Evolutionary conservation across 148 eudicot species (phyloP), one percentile per base, ranked within the genome.

Genomic region (Chenopodium album): DNA sequence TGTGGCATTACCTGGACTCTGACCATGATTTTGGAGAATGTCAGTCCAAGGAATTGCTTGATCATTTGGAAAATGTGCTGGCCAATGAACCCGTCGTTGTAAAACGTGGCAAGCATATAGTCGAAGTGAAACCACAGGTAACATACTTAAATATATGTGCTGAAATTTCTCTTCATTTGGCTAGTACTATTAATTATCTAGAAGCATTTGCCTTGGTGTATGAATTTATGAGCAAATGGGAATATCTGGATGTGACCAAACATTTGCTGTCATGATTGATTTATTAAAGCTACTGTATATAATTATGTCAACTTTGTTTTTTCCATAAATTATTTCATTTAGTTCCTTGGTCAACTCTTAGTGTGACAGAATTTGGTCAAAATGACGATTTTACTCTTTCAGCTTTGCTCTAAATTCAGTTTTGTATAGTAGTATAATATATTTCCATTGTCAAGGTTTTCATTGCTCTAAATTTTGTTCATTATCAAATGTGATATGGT

Each of bases 61-160:
- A 94, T 87, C 97, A 94, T 80, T 85, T 94, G 73, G 94, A 92
- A 79, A 92, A 87, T 76, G 98, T 94, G 71, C 93, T 94, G 68
- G 94, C 97, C 14, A 94, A 94, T 75, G 97, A 92, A 75, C 98
- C 97, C 13, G 98, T 92, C 9, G 90, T 89, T 12, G 97, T 91
- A 29, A 92, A 91, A 80, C 89, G 92, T 46, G 93, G 94, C 78
- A 92, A 91, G 64, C 90, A 89, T 64, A 92, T 91, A 64, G 97
- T 94, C 44, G 98, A 92, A 87, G 97, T 94, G 76, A 94, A 90
- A 79, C 98, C 98, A 48, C 98, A 90, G 94, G 98, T 94, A 91
- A 46, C 50, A 65, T 50, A 20, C 9, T 6, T 78, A 7, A 3
- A 4, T 17, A 63, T 3, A 46, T 26, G 62, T 64, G 17, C 6